These are phyloP conservation scores for Whalleya microplaca DNA, from an alignment of 2,329 filamentous ascomycete genomes.

Conservation along the genomic window DNA sequence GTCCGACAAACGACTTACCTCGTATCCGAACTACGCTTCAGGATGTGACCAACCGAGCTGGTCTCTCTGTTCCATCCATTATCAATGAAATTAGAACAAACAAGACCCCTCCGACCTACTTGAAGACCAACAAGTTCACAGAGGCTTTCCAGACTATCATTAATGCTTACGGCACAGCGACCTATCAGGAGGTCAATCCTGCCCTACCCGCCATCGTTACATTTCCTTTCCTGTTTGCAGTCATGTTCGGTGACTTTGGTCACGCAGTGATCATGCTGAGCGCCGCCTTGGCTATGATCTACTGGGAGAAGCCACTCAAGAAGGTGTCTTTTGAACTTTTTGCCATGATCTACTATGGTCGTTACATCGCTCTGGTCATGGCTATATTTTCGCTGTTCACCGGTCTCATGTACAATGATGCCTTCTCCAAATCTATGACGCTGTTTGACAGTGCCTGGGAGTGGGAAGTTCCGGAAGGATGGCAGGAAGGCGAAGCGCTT, in stretches of 20 bases:
- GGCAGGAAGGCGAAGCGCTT: slow-evolving; percentile 66
- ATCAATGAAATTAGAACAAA: slow-evolving; percentile 97
- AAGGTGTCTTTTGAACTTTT: slow-evolving; percentile 94
- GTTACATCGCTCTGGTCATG: slow-evolving; percentile 99
- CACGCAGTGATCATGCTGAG: slow-evolving; percentile 88
- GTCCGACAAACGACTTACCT: slow-evolving; percentile 86
- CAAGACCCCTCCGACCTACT: slow-evolving; percentile 95
- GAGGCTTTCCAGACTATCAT: slow-evolving; percentile 99
- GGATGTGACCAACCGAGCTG: slow-evolving; percentile 94
- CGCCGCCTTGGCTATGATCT: slow-evolving; percentile 89
- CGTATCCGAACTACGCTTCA: slow-evolving; percentile 92
- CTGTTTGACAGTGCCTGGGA: slow-evolving; percentile 90
- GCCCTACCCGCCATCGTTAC: slow-evolving; percentile 94
- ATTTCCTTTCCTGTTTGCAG: slow-evolving; percentile 98
- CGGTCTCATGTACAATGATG: slow-evolving; percentile 95
- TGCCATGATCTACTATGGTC: slow-evolving; percentile 97
- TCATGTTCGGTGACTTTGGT: slow-evolving; percentile 99
- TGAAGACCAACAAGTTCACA: slow-evolving; percentile 98
- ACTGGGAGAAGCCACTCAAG: slow-evolving; percentile 90
- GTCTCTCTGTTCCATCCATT: slow-evolving; percentile 95
- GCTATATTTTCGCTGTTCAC: slow-evolving; percentile 96
- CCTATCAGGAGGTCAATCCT: slow-evolving; percentile 96
- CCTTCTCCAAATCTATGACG: slow-evolving; percentile 91
- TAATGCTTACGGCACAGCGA: slow-evolving; percentile 96
- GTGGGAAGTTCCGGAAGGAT: slow-evolving; percentile 70